These are phyloP conservation scores for Lotus japonicus DNA, from an alignment of 306 rosid species.

Conservation along the genomic window DNA sequence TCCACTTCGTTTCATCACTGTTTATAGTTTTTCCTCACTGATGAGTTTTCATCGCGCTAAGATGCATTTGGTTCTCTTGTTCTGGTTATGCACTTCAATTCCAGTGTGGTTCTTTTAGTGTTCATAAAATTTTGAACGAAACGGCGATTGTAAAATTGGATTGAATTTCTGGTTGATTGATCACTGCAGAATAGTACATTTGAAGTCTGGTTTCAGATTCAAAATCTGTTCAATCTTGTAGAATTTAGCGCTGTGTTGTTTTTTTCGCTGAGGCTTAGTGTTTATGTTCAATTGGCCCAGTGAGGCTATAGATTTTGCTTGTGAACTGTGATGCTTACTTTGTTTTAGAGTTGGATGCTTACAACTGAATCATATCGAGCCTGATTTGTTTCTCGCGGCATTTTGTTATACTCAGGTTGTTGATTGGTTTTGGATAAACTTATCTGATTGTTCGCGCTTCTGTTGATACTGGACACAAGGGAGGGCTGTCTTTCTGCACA, in stretches of 20 bases:
- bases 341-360: neutral
- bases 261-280: neutral
- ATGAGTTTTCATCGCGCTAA: too few relatives aligned
- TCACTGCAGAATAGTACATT: neutral
- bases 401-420: slow-evolving; percentile 45
- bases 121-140: neutral
- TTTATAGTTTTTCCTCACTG: neutral
- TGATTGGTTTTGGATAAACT: slow-evolving; percentile 21
- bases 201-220: neutral
- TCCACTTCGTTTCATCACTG: neutral
- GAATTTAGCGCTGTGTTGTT: neutral
- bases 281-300: neutral
- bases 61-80: too few relatives aligned
- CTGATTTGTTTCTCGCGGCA: slow-evolving; percentile 17
- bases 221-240: neutral
- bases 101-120: neutral
- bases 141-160: neutral
- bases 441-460: slow-evolving; percentile 7
- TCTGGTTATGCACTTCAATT: slow-evolving; percentile 7
- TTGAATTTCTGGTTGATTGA: too few relatives aligned
- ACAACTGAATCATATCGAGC: neutral
- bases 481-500: slow-evolving; percentile 20
- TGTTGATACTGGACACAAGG: slow-evolving; percentile 7
- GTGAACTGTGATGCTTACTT: neutral
- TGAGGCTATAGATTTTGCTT: too few relatives aligned